phyloP scores from a whole-genome alignment of 345 rosid species.

The Arabis hirsuta region DNA sequence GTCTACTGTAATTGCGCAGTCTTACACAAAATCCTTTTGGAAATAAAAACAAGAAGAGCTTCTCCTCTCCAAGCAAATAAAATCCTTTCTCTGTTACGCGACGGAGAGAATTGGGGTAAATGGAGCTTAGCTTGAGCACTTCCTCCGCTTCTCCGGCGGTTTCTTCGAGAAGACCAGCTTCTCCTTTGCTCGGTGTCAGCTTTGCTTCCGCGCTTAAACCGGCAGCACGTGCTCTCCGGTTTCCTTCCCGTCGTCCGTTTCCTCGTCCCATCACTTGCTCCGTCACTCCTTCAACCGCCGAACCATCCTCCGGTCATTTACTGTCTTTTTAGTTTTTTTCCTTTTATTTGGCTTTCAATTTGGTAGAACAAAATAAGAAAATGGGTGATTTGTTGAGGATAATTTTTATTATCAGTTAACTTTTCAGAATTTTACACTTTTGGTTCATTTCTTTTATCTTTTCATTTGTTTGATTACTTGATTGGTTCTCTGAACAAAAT shows the following conservation, averaged over 20 bases:
- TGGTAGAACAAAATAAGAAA: not conserved
- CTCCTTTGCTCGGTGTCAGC: conserved; percentile 50
- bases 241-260: conserved; percentile 42
- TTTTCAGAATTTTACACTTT: not conserved
- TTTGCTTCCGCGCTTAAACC: conserved; percentile 49
- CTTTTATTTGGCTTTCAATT: not conserved
- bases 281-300: conserved; percentile 58
- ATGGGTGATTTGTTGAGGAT: not conserved
- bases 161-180: conserved; percentile 42
- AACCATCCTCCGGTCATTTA: conserved; percentile 59
- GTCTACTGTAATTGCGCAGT: conserved; percentile 27
- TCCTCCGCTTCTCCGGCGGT: conserved; percentile 46
- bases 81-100: conserved; percentile 40
- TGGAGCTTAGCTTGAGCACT: conserved; percentile 58
- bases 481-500: conserved; percentile 25
- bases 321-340: not conserved
- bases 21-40: not conserved
- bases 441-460: not conserved
- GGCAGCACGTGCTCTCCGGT: conserved; percentile 46
- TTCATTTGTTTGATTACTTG: not conserved
- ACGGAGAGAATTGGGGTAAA: conserved; percentile 42
- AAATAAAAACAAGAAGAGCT: conserved; percentile 21
- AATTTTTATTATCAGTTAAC: not conserved
- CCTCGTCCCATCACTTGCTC: conserved; percentile 64
- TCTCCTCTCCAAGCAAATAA: conserved; percentile 51